phyloP scores from a whole-genome alignment of 495 filamentous ascomycete species.

The Penicillium taxi region DNA sequence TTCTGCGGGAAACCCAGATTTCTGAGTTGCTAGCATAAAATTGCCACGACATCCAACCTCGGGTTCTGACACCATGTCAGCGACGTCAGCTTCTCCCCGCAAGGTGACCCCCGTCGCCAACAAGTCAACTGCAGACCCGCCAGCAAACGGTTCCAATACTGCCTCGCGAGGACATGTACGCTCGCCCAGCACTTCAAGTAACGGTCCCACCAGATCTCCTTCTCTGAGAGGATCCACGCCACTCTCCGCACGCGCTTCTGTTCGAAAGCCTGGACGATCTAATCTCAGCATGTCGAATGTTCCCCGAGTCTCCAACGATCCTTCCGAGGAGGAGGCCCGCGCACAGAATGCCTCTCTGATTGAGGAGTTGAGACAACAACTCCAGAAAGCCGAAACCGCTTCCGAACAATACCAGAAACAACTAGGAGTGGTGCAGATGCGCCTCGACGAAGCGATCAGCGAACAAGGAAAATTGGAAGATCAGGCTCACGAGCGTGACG shows the following conservation, averaged over 20 bases:
- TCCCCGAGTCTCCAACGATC: conserved; percentile 48
- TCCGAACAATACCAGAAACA: conserved; percentile 80
- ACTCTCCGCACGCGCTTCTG: conserved; percentile 60
- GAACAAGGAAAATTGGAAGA: conserved; percentile 86
- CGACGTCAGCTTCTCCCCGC: conserved; percentile 38
- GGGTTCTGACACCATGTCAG: conserved; percentile 33
- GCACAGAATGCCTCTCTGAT: conserved; percentile 70
- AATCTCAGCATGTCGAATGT: conserved; percentile 52
- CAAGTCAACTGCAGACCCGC: conserved; percentile 33
- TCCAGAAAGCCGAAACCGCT: conserved; percentile 69
- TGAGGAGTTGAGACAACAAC: conserved; percentile 73
- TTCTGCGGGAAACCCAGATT: conserved; percentile 4
- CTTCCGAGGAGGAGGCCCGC: conserved; percentile 52
- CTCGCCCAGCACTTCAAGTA: conserved; percentile 34
- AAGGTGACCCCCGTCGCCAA: conserved; percentile 35
- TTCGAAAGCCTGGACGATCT: conserved; percentile 51
- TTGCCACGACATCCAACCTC: too few species aligned
- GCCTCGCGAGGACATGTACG: conserved; percentile 36
- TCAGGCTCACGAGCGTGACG: conserved; percentile 69
- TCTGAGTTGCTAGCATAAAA: too few species aligned
- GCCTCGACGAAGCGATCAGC: conserved; percentile 73
- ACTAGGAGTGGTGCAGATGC: conserved; percentile 71
- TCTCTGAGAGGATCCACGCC: conserved; percentile 45
- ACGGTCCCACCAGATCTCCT: conserved; percentile 35
- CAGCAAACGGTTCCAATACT: conserved; percentile 31